Evolutionary conservation across 805 yeast species (phyloP).

Genomic region (Saccharomycopsis vini): DNA sequence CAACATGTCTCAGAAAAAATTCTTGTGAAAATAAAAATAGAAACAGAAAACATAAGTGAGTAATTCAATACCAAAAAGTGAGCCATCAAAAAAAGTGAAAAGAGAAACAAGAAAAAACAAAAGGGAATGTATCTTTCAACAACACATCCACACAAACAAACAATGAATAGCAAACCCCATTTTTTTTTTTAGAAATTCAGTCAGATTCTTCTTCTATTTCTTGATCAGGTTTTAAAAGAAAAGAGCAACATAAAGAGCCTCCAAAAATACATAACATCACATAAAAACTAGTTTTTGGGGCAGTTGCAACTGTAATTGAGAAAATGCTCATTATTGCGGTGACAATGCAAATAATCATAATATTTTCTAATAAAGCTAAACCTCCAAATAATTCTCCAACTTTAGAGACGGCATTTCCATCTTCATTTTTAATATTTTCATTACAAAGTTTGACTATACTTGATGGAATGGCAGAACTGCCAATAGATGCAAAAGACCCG

Average conservation of each 20-base stretch:
- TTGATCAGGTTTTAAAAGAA: background rate
- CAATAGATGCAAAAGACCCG: conserved; percentile 2
- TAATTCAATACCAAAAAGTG: no score
- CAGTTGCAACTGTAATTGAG: background rate
- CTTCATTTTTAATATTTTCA: conserved; percentile 24
- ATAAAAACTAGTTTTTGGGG: conserved; percentile 19
- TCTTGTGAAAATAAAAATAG: no score
- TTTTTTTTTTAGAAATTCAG: no score
- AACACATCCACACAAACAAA: no score
- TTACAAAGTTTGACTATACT: conserved; percentile 17
- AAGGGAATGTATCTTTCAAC: no score
- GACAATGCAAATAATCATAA: conserved; percentile 30
- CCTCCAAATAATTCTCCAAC: conserved; percentile 69
- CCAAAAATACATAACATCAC: conserved; percentile 25
- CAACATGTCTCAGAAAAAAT: no score
- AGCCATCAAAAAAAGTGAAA: no score
- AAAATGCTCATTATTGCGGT: conserved; percentile 1
- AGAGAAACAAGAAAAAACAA: no score
- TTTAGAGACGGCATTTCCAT: conserved; percentile 2
- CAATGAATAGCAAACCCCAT: no score
- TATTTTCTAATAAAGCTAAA: conserved; percentile 47
- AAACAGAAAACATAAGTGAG: no score
- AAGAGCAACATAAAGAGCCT: conserved; percentile 26
- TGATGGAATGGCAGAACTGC: background rate
- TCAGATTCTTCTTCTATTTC: no score